Conservation (phyloP, 2,329 filamentous ascomycete species). For the Tolypocladium paradoxum region DNA sequence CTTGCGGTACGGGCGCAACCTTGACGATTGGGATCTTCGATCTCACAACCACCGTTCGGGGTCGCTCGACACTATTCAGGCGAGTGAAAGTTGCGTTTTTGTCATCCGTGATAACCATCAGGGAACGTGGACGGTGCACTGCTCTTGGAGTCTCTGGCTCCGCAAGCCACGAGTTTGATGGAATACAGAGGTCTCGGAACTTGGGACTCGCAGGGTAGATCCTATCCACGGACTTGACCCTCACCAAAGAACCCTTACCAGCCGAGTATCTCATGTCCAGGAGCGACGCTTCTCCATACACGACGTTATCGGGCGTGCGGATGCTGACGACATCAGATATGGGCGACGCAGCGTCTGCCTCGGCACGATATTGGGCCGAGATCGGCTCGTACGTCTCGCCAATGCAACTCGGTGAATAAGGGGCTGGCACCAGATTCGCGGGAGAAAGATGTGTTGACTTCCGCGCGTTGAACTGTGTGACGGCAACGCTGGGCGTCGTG, state of each 20-base stretch:
- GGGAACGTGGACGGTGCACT: slow-evolving; percentile 15
- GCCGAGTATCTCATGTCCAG: slow-evolving; percentile 22
- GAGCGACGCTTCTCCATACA: slow-evolving; percentile 29
- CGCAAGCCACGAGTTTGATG: slow-evolving; percentile 10
- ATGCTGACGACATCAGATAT: slow-evolving; percentile 23
- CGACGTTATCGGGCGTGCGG: slow-evolving; percentile 23
- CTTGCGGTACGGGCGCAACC: slow-evolving; percentile 16
- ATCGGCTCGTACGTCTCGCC: slow-evolving; percentile 19
- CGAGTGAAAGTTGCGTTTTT: slow-evolving; percentile 11
- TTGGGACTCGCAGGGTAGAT: slow-evolving; percentile 18
- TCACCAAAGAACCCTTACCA: slow-evolving; percentile 13
- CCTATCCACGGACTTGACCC: slow-evolving; percentile 28
- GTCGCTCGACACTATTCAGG: slow-evolving; percentile 15
- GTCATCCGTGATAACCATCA: slow-evolving; percentile 12
- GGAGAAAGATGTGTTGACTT: slow-evolving; percentile 4
- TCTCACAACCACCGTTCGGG: slow-evolving; percentile 20
- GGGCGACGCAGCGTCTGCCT: slow-evolving; percentile 17
- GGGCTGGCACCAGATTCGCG: slow-evolving; percentile 10
- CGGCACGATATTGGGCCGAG: slow-evolving; percentile 7
- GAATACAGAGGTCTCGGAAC: slow-evolving; percentile 19
- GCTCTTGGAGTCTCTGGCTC: slow-evolving; percentile 7
- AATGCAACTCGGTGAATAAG: slow-evolving; percentile 21
- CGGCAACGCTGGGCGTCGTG: slow-evolving; percentile 12
- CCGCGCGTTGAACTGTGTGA: slow-evolving; percentile 18
- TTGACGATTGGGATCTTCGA: slow-evolving; percentile 16